Conservation (phyloP, 768 basidiomycete species). For the Mycena crocata region DNA sequence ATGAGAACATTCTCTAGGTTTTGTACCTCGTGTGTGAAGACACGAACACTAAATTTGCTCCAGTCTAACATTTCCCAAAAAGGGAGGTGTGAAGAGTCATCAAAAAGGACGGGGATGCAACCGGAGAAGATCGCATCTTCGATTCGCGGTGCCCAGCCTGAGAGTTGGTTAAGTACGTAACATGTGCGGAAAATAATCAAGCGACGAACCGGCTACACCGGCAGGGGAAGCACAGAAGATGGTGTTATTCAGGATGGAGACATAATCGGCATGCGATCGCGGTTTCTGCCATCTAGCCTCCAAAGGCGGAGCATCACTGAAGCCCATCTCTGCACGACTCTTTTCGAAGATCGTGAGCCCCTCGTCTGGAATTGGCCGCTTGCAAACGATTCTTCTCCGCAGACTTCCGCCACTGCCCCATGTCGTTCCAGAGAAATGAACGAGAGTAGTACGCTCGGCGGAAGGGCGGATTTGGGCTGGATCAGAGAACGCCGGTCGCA, state of each 20-base stretch:
- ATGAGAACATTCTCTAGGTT: slow-evolving; percentile 1
- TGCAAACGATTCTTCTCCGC: background rate
- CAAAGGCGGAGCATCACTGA: background rate
- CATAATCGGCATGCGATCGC: background rate
- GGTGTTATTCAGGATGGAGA: slow-evolving; percentile 3
- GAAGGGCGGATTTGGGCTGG: background rate
- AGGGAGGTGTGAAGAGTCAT: background rate
- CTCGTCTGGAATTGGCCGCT: background rate
- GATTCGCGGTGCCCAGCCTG: slow-evolving; percentile 14
- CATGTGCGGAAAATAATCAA: background rate
- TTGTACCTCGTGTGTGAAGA: background rate
- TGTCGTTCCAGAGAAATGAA: background rate
- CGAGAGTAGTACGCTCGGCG: background rate
- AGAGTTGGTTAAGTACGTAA: background rate
- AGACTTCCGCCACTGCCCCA: slow-evolving; percentile 4
- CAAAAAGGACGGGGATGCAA: slow-evolving; percentile 11
- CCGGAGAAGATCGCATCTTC: slow-evolving; percentile 14
- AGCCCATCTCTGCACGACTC: slow-evolving; percentile 2
- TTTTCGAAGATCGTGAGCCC: slow-evolving; percentile 3
- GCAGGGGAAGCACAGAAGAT: slow-evolving; percentile 11
- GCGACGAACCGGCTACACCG: background rate
- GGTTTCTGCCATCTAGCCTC: background rate
- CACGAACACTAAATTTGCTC: slow-evolving; percentile 6
- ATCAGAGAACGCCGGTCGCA: slow-evolving; percentile 7
- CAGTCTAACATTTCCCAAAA: slow-evolving; percentile 16